Percentiles rank a stretch among this genome's conserved stretches.
phyloP scores from a whole-genome alignment of 345 rosid species.

The Gossypium turneri region DNA sequence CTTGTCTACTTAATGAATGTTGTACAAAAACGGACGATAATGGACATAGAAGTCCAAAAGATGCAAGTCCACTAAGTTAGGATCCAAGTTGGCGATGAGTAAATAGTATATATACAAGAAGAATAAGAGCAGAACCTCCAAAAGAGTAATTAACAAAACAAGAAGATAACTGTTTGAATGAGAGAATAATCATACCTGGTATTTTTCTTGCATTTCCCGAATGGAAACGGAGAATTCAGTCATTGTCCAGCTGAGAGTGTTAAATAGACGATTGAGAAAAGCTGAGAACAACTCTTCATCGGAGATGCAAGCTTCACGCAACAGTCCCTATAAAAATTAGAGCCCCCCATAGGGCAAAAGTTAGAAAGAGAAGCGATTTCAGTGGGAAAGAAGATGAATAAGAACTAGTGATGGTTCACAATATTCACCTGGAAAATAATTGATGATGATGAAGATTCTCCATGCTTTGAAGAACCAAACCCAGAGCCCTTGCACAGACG shows the following conservation, averaged over 20 bases:
- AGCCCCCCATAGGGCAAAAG: conserved; percentile 17
- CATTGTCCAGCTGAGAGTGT: conserved; percentile 97
- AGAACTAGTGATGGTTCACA: conserved; percentile 14
- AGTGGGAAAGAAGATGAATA: background rate
- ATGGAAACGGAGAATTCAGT: conserved; percentile 93
- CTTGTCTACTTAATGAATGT: background rate
- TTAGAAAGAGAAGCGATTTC: conserved; percentile 3
- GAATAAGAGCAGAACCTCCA: background rate
- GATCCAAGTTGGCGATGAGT: too few relatives aligned
- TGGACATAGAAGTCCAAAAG: background rate
- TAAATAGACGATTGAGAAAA: conserved; percentile 87
- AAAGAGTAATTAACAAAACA: background rate
- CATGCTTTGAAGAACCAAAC: conserved; percentile 73
- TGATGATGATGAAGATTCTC: conserved; percentile 81
- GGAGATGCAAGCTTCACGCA: conserved; percentile 71
- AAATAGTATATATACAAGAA: background rate
- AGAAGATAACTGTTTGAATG: background rate
- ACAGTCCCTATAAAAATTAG: conserved; percentile 46
- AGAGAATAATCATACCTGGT: conserved; percentile 42
- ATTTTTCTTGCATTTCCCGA: conserved; percentile 93
- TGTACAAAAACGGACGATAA: background rate
- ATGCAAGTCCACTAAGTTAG: background rate
- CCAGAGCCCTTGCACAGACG: conserved; percentile 83
- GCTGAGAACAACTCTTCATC: conserved; percentile 71
- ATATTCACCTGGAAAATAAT: conserved; percentile 69